These are phyloP conservation scores for Hericium rajendrae DNA, from an alignment of 768 basidiomycete species.

Conservation along the genomic window DNA sequence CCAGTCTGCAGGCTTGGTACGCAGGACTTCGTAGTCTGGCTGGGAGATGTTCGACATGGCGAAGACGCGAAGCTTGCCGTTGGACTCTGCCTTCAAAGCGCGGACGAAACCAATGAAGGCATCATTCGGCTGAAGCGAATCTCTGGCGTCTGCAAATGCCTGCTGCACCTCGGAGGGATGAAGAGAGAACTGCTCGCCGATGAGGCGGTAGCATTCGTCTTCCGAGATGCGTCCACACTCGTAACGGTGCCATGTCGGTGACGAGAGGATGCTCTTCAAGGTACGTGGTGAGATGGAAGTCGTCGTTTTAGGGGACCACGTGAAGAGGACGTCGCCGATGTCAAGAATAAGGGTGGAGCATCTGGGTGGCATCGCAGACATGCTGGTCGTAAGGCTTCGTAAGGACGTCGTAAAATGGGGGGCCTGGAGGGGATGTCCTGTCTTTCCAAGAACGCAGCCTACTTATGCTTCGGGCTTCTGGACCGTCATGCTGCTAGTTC, in stretches of 20 bases:
- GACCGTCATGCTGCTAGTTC: not conserved
- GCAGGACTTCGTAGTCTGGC: constrained; percentile 39
- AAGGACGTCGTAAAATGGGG: no score
- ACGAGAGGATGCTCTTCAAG: constrained; percentile 33
- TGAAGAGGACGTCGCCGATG: constrained; percentile 47
- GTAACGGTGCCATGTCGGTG: constrained; percentile 41
- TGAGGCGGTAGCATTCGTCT: constrained; percentile 32
- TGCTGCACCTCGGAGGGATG: constrained; percentile 29
- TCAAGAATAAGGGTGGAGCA: constrained; percentile 36
- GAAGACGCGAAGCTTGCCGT: constrained; percentile 30
- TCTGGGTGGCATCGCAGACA: constrained; percentile 4
- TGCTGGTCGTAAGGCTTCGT: not conserved
- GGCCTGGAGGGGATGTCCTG: no score
- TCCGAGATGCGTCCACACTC: constrained; percentile 37
- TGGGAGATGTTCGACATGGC: constrained; percentile 54
- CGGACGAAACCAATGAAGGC: constrained; percentile 37
- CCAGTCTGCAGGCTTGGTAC: constrained; percentile 38
- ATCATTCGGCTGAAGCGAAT: constrained; percentile 35
- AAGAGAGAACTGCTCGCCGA: constrained; percentile 31
- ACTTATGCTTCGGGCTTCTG: no score
- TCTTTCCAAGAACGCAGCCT: no score
- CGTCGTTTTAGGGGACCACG: constrained; percentile 38
- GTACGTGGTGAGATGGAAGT: constrained; percentile 32
- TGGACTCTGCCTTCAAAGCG: constrained; percentile 31
- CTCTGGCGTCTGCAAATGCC: constrained; percentile 39